Evolutionary conservation across 1,284 basidiomycete genomes (phyloP), one percentile per base, ranked within the genome.

Genomic region (Gymnopus androsaceus): DNA sequence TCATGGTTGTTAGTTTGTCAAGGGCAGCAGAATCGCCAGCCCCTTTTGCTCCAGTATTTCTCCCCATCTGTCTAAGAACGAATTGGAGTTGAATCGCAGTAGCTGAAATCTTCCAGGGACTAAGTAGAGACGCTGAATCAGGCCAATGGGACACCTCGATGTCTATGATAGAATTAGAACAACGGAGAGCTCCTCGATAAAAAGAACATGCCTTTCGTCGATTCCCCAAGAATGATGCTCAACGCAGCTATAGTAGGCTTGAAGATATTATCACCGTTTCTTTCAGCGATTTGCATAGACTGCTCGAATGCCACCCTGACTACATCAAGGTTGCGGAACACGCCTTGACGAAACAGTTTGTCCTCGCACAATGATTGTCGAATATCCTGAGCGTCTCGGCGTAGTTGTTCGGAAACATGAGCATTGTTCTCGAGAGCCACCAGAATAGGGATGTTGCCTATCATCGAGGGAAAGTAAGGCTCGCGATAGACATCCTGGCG

Each of bases 71-170:
- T 64, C 86, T 81, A 54, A 91, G 74, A 28, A 85, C 81, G 40
- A 92, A 81, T 51, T 90, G 85, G 58, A 91, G 79, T 63, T 91
- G 85, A 54, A 91, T 84, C 1, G 87, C 84, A 0, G 90, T 90
- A 2, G 87, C 87, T 15, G 86, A 83, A 33, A 92, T 81, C 64
- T 88, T 88, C 88, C 90, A 92, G 0, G 89, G 90, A 59, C 87
- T 90, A 23, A 92, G 75, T 36, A 86, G 74, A 21, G 80, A 83
- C 0, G 82, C 82, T 5, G 85, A 79, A 54, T 81, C 75, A 14
- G 82, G 79, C 78, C 84, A 87, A 44, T 82, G 80, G 23, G 79
- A 78, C 17, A 81, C 71, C 36, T 81, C 81, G n/a, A 81, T 72
- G 54, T 79, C 78, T 65, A 70, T 62, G 56, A 25, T 21, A 1